phyloP scores from a whole-genome alignment of 331 rosid species.

The Phaseolus coccineus region DNA sequence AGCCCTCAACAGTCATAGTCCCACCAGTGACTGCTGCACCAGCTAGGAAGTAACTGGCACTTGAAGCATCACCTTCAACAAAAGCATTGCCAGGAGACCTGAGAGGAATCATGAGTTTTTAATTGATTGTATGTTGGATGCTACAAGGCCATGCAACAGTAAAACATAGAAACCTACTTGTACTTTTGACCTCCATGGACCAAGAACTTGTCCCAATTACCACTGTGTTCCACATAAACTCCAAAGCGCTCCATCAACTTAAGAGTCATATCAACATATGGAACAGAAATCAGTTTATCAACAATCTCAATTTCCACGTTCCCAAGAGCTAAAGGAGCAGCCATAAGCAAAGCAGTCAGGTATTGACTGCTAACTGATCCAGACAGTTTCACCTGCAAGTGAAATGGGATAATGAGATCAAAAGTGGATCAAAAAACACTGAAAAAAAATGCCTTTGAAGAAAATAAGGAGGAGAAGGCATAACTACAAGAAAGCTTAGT shows the following conservation, averaged over 20 bases:
- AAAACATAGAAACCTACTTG: constrained; percentile 71
- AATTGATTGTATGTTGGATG: constrained; percentile 32
- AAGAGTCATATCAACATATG: constrained; percentile 96
- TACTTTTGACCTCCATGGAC: constrained; percentile 93
- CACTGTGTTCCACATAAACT: constrained; percentile 76
- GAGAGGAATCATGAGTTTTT: constrained; percentile 39
- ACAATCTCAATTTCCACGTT: constrained; percentile 90
- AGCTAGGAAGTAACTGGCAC: constrained; percentile 99
- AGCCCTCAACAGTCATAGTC: constrained; percentile 92
- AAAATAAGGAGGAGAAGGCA: constrained; percentile 27
- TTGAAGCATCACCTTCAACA: constrained; percentile 99
- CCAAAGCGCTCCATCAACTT: constrained; percentile 99
- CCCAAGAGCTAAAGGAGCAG: constrained; percentile 91
- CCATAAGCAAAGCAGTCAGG: constrained; percentile 93
- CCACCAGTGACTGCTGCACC: constrained; percentile 99
- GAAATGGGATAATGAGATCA: constrained; percentile 30
- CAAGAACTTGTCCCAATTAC: constrained; percentile 82
- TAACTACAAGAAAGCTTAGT: background rate
- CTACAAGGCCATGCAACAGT: constrained; percentile 23
- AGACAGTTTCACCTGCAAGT: constrained; percentile 83
- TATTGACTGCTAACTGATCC: constrained; percentile 96
- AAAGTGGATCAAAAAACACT: constrained; percentile 38
- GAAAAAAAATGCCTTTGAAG: background rate
- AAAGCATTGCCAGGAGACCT: constrained; percentile 95
- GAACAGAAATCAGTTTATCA: constrained; percentile 89